Base-by-base conservation (phyloP, 192 early-diverging fungal genomes). In the Rhizophagus prolifer region DNA sequence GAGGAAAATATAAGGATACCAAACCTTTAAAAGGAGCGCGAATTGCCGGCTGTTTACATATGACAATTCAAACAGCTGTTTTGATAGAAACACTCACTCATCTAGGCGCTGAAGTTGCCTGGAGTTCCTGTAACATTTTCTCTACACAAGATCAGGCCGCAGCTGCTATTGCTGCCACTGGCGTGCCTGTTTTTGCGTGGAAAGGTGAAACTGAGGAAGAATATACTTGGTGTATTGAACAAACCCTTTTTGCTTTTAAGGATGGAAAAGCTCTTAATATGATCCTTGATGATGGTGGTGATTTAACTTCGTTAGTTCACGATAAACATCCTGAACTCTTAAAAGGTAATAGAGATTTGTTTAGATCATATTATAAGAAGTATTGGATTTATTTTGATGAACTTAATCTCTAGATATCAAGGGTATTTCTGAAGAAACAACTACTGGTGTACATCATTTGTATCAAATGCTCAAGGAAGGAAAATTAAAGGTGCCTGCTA, bases 181-280 rank as follows among this genome's bases (percentile, higher is more conserved):
- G 95, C 78, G 92, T 97, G 79, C 96, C 97, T 72, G 97, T 98
- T 81, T 99, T 91, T 77, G 96, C 96, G 85, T 97, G 97, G 97
- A 99, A 99, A 92, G 96, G 97, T 79, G 96, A 99, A 90, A 97
- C 96, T 80, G 97, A 97, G 86, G 96, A 99, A 87, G 97, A 99
- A 91, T 97, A 97, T 92, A 79, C 91, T 80, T 99, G 97, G 97
- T 97, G 97, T 90, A 94, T 99, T 79, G 93, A 99, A 84, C 95
- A 99, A 88, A 92, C 94, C 79, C 85, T 99, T 80, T 84, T 82
- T 79, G 89, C 90, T 75, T 99, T 99, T 94, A 92, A 94, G 87
- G 93, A 94, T 79, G 91, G 91, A 84, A 89, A 96, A 87, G 87
- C 94, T 78, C 90, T 96, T 80, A 99, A 99, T 92, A 90, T 99